phyloP scores from a whole-genome alignment of 371 early-diverging fungal species.

The Sporodiniella umbellata region DNA sequence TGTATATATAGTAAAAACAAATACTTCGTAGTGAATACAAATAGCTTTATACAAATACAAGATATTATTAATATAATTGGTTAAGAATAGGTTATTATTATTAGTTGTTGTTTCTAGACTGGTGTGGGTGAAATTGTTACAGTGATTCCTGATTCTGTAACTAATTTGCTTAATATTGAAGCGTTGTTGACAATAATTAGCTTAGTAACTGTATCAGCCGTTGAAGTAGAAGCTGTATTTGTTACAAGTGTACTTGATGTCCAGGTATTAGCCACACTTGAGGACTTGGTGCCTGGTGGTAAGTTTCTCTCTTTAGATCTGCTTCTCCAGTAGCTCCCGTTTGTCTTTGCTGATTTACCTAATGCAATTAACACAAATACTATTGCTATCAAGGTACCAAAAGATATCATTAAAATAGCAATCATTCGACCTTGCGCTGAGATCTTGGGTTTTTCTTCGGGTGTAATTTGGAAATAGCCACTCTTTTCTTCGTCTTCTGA shows the following conservation, averaged over 20 bases:
- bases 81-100: slow-evolving; percentile 22
- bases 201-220: neutral
- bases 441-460: neutral
- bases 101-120: neutral
- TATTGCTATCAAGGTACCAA: slow-evolving; percentile 14
- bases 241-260: no score
- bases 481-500: neutral
- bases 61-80: no score
- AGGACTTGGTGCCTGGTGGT: no score
- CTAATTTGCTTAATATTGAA: neutral
- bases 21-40: no score
- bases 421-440: slow-evolving; percentile 5
- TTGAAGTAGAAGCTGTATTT: no score
- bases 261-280: no score
- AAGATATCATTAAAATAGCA: slow-evolving; percentile 13
- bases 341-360: slow-evolving; percentile 7
- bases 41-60: no score
- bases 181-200: neutral
- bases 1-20: no score
- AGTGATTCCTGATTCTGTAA: neutral
- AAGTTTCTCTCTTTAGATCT: no score
- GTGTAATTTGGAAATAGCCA: no score
- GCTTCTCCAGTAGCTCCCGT: no score
- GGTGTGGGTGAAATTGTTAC: neutral
- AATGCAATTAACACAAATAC: slow-evolving; percentile 14